phyloP scores from a whole-genome alignment of 306 rosid species.

The Spatholobus suberectus region DNA sequence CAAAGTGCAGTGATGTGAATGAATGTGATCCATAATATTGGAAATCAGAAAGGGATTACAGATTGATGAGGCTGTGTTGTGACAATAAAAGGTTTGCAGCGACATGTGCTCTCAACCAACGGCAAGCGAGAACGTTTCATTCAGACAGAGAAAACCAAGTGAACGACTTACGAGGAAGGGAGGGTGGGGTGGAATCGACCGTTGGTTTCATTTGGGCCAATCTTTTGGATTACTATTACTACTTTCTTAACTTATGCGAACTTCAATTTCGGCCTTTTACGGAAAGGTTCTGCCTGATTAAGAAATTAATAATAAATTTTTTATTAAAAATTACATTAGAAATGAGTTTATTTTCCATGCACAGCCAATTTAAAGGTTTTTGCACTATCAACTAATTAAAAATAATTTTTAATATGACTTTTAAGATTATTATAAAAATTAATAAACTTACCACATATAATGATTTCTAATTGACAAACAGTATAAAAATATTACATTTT shows the following conservation, averaged over 20 bases:
- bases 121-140: slow-evolving; percentile 2
- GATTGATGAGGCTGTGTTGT: background rate
- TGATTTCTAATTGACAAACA: too few species aligned
- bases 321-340: too few species aligned
- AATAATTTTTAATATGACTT: too few species aligned
- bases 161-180: background rate
- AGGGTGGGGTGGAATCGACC: background rate
- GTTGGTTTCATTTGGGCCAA: background rate
- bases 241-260: background rate
- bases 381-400: too few species aligned
- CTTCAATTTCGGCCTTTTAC: background rate
- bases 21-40: background rate
- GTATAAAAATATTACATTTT: too few species aligned
- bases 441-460: too few species aligned
- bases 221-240: background rate
- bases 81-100: slow-evolving; percentile 52
- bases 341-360: too few species aligned
- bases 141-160: background rate
- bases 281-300: too few species aligned
- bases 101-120: slow-evolving; percentile 65
- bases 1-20: background rate
- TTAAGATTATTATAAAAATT: too few species aligned
- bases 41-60: background rate
- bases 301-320: too few species aligned
- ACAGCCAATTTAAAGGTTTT: too few species aligned